phyloP scores from a whole-genome alignment of 768 basidiomycete species.

The Glaciozyma martinii region DNA sequence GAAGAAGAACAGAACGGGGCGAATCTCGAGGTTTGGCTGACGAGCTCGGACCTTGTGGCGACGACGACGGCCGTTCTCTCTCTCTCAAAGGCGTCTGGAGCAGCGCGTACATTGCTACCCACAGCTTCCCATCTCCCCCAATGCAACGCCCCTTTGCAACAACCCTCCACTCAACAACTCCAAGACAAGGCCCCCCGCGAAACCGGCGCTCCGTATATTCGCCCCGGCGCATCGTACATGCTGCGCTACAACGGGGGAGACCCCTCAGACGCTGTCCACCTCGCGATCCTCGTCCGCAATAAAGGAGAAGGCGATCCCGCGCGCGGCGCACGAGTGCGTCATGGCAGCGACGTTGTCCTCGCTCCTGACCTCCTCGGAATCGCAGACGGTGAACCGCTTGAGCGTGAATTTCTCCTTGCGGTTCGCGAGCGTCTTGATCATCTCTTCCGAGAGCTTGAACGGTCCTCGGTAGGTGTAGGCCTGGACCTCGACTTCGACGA shows the following conservation, averaged over 20 bases:
- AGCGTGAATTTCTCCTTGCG: not conserved
- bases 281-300: not conserved
- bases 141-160: not conserved
- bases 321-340: not conserved
- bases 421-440: conserved; percentile 1
- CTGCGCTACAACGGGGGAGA: not conserved
- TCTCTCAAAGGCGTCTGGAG: too few species aligned
- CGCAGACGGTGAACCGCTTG: not conserved
- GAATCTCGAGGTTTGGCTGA: not conserved
- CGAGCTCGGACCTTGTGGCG: not conserved
- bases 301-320: not conserved
- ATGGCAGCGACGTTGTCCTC: not conserved
- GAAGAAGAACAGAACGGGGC: not conserved
- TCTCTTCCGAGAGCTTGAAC: not conserved
- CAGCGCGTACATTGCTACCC: not conserved
- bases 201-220: too few species aligned
- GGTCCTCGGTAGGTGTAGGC: not conserved
- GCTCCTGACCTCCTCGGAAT: not conserved
- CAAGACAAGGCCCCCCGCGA: too few species aligned
- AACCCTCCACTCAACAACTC: too few species aligned
- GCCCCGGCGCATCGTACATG: not conserved
- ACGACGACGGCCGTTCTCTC: not conserved
- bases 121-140: not conserved
- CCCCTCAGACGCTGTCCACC: not conserved
- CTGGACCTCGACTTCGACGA: not conserved